These are phyloP conservation scores for Neolecta irregularis DNA, from an alignment of 1,139 yeast species.

Conservation along the genomic window DNA sequence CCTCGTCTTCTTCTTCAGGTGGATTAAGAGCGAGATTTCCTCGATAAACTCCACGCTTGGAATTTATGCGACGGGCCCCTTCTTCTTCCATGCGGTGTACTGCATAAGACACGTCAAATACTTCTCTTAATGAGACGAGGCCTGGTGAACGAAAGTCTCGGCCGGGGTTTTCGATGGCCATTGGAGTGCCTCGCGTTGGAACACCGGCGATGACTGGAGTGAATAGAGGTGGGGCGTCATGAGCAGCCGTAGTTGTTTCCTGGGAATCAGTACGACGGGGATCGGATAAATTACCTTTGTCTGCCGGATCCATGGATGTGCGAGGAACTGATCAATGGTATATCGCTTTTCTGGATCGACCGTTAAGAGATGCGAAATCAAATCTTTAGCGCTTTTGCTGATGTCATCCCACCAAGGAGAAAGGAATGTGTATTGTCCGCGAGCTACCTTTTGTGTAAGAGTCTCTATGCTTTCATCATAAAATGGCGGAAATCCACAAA, in stretches of 20 bases:
- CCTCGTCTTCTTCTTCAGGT: neutral
- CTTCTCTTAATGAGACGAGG: slow-evolving; percentile 82
- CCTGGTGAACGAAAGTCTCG: slow-evolving; percentile 53
- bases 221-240: neutral
- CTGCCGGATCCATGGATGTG: slow-evolving; percentile 67
- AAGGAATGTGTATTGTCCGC: slow-evolving; percentile 68
- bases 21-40: neutral
- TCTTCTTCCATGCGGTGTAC: slow-evolving; percentile 90
- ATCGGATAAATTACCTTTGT: slow-evolving; percentile 9
- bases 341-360: slow-evolving; percentile 70
- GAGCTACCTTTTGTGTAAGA: slow-evolving; percentile 68
- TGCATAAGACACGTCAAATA: slow-evolving; percentile 86
- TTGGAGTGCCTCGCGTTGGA: no score
- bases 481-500: slow-evolving; percentile 94
- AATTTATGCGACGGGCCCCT: slow-evolving; percentile 30
- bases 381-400: slow-evolving; percentile 57
- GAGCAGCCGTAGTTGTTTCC: neutral
- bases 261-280: slow-evolving; percentile 2
- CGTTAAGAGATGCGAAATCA: slow-evolving; percentile 61
- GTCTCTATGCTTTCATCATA: slow-evolving; percentile 74
- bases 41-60: neutral
- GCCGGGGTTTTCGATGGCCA: neutral
- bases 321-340: slow-evolving; percentile 49
- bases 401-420: slow-evolving; percentile 98
- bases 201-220: no score